Conservation (phyloP, 108 stramenopile genomes). For the Epipyxis sp. region DNA sequence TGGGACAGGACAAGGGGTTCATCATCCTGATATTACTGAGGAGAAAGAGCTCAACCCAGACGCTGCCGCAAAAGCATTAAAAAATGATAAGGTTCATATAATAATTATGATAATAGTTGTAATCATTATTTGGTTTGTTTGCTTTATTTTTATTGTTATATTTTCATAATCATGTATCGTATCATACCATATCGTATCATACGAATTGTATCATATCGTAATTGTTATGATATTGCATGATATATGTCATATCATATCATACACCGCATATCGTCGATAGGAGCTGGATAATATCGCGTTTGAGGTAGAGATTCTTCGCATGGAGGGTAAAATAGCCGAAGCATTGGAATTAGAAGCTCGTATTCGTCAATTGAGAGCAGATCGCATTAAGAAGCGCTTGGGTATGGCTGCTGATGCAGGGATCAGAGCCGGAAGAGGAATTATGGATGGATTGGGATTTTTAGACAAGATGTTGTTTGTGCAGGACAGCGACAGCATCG, state of each 20-base stretch:
- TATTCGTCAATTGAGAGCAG: background rate
- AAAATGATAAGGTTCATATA: too few relatives aligned
- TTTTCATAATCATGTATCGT: too few relatives aligned
- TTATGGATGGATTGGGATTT: background rate
- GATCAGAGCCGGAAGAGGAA: background rate
- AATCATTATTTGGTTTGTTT: too few relatives aligned
- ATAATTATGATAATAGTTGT: too few relatives aligned
- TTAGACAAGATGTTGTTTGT: conserved; percentile 1
- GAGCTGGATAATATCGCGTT: background rate
- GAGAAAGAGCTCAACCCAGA: background rate
- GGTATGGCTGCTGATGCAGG: background rate
- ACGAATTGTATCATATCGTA: too few relatives aligned
- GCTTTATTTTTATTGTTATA: too few relatives aligned
- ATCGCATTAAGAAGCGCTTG: background rate
- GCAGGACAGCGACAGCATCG: background rate
- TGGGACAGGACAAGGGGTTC: background rate
- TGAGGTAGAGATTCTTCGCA: background rate
- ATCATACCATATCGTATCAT: too few relatives aligned
- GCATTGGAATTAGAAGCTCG: background rate
- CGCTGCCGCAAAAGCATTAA: too few relatives aligned
- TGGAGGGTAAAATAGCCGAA: background rate
- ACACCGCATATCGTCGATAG: too few relatives aligned
- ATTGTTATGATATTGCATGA: too few relatives aligned
- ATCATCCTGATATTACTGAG: conserved; percentile 11
- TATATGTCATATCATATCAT: too few relatives aligned